Base-by-base conservation (phyloP, 2,329 filamentous ascomycete species). In the Aspergillus sp. region DNA sequence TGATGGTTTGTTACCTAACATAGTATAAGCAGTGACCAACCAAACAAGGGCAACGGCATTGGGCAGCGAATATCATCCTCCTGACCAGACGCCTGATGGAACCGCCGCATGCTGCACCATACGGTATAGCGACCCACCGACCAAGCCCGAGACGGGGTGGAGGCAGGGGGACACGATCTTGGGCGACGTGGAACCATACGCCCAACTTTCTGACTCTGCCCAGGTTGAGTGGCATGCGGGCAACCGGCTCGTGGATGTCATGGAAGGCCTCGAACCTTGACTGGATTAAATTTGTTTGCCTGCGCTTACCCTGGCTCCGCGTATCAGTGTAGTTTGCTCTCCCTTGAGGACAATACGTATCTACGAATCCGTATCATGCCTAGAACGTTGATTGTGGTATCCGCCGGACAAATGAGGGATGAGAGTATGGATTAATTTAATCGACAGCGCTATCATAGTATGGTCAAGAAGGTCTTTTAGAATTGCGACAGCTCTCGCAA, bases 41-140 rank as follows among this genome's bases (percentile, higher is more conserved):
- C 17, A 29, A 45, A 45, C 17, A 25, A 45, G 43, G 43, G 43
- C 43, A 45, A 17, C 43, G 29, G 31, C 23, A 14, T 45, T 45
- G 23, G 43, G 43, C 20, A 45, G 43, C 43, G 43, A 25, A 23
- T 10, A 25, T 45, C 23, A 29, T 45, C 23, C 13, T 16, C n/a
- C 13, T 6, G 32, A 36, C 11, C 32, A 36, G 32, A 36, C 5
- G 32, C 32, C 32, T 36, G 32, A 36, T 36, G 32, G 32, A 36
- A 36, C 6, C 7, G 32, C 10, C 32, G 32, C 32, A 14, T 13
- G 32, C 32, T 36, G 32, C 32, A 36, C 32, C 5, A 36, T 36
- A 36, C 32, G 32, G 32, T 36, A 36, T 36, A n/a, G 32, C 32
- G 32, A 11, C 32, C 1, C 32, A 36, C 32, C 23, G 9, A 25